Base-by-base conservation (phyloP, 345 rosid genomes). In the Hypericum perforatum region DNA sequence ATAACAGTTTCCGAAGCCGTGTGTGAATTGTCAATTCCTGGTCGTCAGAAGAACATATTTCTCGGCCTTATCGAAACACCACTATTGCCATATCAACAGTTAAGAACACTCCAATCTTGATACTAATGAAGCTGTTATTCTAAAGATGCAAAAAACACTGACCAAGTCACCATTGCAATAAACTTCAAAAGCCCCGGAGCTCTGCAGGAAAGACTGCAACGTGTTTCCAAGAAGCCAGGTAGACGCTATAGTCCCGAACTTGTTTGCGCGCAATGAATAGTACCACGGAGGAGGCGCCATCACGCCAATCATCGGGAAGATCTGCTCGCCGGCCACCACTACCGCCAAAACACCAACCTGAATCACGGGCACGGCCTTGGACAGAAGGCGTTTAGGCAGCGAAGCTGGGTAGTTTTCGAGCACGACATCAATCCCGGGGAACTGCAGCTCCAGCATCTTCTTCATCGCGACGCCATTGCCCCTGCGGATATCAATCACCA, bases 161-260 rank as follows among this genome's bases (percentile, higher is more conserved):
- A 90, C 95, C 85, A 64, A 50, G 61, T 84, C 82, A 32, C 76
- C 76, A 45, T 84, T 78, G 76, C 75, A 80, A 65, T 42, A 61
- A 62, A 86, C 84, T 70, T 90, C 97, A 49, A 90, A 90, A 12
- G 97, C 97, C 45, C 94, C 97, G 6, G 89, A 82, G 75, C 89
- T 76, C 66, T 82, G 89, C 39, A 84, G 83, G 75, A 78, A 80
- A 48, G 94, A 82, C 75, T 86, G 97, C 62, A 86, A 37, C 42
- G 82, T 65, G 70, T 90, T 86, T 49, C 95, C 97, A 7, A 90
- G 61, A 74, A 90, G 94, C 95, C 94, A 84, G 61, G 86, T 74
- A 15, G 85, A 73, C 10, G 97, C 97, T 56, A 86, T 83, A 47
- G 95, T 79, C 47, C 94, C 94, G 55, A 89, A 89, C 63, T 78